A percentile compares a stretch with the other conserved stretches of the same genome.
Evolutionary conservation across 1,139 yeast genomes (phyloP).

Genomic region (Zygoascus meyerae): DNA sequence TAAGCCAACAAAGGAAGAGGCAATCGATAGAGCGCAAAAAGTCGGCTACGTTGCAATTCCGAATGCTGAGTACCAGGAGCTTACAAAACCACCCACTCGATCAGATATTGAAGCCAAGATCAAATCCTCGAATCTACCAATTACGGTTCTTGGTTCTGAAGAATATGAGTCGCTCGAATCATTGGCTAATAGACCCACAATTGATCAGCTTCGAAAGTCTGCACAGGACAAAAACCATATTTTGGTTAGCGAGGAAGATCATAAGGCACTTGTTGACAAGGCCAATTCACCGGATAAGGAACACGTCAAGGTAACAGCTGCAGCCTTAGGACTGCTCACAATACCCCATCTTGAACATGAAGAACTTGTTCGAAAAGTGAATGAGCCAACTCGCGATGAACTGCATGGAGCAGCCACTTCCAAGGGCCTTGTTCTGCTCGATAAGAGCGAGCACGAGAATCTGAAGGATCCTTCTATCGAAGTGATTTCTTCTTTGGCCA

Average conservation of each 20-base stretch:
- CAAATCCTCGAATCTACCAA: conserved; percentile 23
- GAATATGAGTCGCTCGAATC: conserved; percentile 21
- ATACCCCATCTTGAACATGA: conserved; percentile 27
- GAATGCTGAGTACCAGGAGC: conserved; percentile 22
- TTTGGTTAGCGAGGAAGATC: conserved; percentile 39
- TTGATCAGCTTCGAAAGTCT: conserved; percentile 19
- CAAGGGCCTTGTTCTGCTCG: conserved; percentile 21
- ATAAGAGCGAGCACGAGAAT: conserved; percentile 19
- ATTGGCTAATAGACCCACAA: conserved; percentile 19
- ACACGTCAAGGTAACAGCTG: conserved; percentile 35
- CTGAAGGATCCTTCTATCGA: conserved; percentile 18
- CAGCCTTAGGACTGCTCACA: conserved; percentile 23
- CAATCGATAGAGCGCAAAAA: conserved; percentile 21
- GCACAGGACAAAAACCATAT: conserved; percentile 35
- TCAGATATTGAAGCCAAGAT: conserved; percentile 19
- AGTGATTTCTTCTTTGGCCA: conserved; percentile 16
- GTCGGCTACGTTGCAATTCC: conserved; percentile 32
- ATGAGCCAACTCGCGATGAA: conserved; percentile 25
- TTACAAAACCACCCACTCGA: conserved; percentile 20
- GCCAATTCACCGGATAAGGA: conserved; percentile 22
- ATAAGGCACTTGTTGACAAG: conserved; percentile 20
- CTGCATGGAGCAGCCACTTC: conserved; percentile 20
- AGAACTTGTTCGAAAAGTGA: conserved; percentile 17
- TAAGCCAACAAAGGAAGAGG: conserved; percentile 26
- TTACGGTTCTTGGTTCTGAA: conserved; percentile 33